Percentiles rank a stretch among this genome's conserved stretches.
These are phyloP conservation scores for Grigorovia transvaalensis DNA, from an alignment of 805 yeast genomes.

Conservation along the genomic window DNA sequence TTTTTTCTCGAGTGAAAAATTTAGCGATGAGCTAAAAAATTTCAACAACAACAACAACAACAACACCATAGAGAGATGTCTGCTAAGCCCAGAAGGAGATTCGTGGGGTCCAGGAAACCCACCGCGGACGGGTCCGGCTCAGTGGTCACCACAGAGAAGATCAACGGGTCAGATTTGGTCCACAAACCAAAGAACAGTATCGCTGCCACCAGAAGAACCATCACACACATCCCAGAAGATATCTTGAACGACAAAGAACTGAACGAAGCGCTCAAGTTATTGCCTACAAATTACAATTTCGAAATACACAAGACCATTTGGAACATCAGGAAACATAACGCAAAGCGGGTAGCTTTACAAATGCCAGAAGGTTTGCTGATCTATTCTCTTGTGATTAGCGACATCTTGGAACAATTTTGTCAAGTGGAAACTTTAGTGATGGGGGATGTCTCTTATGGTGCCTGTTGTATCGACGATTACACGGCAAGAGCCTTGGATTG, in stretches of 20 bases:
- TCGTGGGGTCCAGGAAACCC: slow-evolving; percentile 45
- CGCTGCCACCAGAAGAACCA: slow-evolving; percentile 42
- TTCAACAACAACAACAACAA: background rate
- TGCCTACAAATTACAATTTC: slow-evolving; percentile 89
- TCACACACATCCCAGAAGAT: slow-evolving; percentile 83
- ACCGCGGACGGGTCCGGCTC: slow-evolving; percentile 20
- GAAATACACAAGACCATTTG: slow-evolving; percentile 93
- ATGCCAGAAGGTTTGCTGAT: slow-evolving; percentile 95
- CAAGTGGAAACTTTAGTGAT: slow-evolving; percentile 77
- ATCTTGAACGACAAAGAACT: slow-evolving; percentile 70
- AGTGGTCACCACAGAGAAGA: slow-evolving; percentile 5
- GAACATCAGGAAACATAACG: slow-evolving; percentile 68
- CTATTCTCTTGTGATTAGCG: slow-evolving; percentile 81
- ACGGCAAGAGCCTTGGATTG: slow-evolving; percentile 90
- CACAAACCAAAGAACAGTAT: slow-evolving; percentile 21
- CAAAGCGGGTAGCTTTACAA: slow-evolving; percentile 83
- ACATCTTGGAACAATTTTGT: slow-evolving; percentile 87
- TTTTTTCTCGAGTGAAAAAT: too few species aligned
- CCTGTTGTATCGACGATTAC: slow-evolving; percentile 94
- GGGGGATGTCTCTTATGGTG: slow-evolving; percentile 99
- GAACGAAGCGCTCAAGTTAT: slow-evolving; percentile 68
- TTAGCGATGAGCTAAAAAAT: background rate
- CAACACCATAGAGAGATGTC: too few species aligned
- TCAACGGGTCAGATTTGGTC: slow-evolving; percentile 16
- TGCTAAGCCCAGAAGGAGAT: slow-evolving; percentile 39